phyloP scores from a whole-genome alignment of 73 alveolate species.

The Breviolum minutum region DNA sequence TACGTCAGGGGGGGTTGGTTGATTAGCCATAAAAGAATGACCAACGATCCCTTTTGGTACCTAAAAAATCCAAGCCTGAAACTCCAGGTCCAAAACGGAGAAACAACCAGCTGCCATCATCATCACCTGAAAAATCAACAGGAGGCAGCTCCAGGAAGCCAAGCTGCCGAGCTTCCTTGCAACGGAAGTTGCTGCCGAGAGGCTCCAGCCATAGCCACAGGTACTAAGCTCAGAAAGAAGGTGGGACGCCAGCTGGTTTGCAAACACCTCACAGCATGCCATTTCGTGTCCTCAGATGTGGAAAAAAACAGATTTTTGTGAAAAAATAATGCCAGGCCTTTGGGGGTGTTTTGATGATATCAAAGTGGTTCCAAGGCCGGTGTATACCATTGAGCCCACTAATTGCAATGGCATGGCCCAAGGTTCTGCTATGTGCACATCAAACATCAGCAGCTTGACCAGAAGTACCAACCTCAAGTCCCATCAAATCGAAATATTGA shows the following conservation, averaged over 20 bases:
- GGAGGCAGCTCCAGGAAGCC: not conserved
- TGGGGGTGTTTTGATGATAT: no score
- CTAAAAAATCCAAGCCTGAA: slow-evolving; percentile 19
- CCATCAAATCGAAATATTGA: not conserved
- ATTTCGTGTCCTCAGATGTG: slow-evolving; percentile 49
- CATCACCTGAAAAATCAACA: slow-evolving; percentile 41
- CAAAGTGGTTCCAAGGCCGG: no score
- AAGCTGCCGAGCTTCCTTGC: not conserved
- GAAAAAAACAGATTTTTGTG: not conserved
- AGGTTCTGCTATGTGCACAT: slow-evolving; percentile 71
- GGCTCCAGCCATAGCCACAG: slow-evolving; percentile 92
- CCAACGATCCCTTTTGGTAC: not conserved
- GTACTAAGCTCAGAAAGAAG: slow-evolving; percentile 64
- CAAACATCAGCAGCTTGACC: slow-evolving; percentile 63
- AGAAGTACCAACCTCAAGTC: slow-evolving; percentile 41
- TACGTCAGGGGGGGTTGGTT: no score
- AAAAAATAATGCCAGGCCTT: not conserved
- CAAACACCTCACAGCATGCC: slow-evolving; percentile 75
- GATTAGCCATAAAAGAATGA: not conserved
- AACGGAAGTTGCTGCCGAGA: not conserved
- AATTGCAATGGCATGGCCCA: not conserved
- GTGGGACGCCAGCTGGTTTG: slow-evolving; percentile 46
- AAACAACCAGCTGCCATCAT: slow-evolving; percentile 94
- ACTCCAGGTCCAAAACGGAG: slow-evolving; percentile 40
- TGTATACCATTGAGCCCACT: not conserved